phyloP scores from a whole-genome alignment of 208 protist genomes.

The Phytomonas francai region DNA sequence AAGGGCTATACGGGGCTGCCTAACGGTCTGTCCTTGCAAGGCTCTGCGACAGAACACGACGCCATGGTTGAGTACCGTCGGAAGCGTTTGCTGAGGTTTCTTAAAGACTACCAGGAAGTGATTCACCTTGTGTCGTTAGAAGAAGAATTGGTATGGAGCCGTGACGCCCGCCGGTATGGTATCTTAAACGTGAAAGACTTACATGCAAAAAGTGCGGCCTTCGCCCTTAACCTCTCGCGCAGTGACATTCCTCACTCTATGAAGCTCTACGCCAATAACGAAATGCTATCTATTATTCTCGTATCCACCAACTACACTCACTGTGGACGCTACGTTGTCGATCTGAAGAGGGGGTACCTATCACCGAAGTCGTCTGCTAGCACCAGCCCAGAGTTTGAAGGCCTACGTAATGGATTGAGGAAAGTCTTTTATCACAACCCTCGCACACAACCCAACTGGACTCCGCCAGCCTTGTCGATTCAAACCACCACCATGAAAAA shows the following conservation, averaged over 20 bases:
- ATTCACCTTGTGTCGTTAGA: slow-evolving; percentile 73
- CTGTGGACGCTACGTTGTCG: slow-evolving; percentile 63
- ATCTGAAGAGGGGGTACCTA: slow-evolving; percentile 29
- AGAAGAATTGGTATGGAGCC: slow-evolving; percentile 65
- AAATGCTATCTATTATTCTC: slow-evolving; percentile 17
- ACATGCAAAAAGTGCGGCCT: slow-evolving; percentile 39
- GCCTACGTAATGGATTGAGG: slow-evolving; percentile 32
- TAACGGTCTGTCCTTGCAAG: slow-evolving; percentile 10
- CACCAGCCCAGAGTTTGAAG: not conserved
- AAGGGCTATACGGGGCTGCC: slow-evolving; percentile 11
- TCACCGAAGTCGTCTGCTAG: not conserved
- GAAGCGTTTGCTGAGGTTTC: slow-evolving; percentile 38
- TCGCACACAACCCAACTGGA: slow-evolving; percentile 57
- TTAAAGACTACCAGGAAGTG: slow-evolving; percentile 46
- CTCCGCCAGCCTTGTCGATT: slow-evolving; percentile 48
- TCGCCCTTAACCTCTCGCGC: slow-evolving; percentile 65
- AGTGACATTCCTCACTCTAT: slow-evolving; percentile 12
- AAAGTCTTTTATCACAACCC: slow-evolving; percentile 82
- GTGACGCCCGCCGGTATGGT: slow-evolving; percentile 67
- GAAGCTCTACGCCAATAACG: slow-evolving; percentile 12
- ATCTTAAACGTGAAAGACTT: slow-evolving; percentile 41
- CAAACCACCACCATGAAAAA: not conserved
- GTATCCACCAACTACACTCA: slow-evolving; percentile 42
- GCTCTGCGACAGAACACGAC: slow-evolving; percentile 34
- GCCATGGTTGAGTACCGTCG: slow-evolving; percentile 42